phyloP scores from a whole-genome alignment of 2,329 filamentous ascomycete genomes.

The Aureobasidium sp. region DNA sequence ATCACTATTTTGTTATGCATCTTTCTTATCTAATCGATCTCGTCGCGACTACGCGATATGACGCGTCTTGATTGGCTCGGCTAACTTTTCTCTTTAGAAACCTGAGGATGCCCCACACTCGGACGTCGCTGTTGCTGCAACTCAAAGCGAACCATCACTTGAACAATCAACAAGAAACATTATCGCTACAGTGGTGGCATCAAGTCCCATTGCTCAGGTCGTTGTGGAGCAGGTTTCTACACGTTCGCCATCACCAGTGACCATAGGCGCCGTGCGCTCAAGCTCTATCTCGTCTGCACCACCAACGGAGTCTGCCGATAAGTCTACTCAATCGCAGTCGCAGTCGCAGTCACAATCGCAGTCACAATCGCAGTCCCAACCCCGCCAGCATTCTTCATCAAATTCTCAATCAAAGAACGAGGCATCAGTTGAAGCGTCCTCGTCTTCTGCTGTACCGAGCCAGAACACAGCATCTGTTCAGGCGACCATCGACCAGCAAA shows the following conservation, averaged over 20 bases:
- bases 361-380: neutral
- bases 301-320: conserved; percentile 1
- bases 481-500: neutral
- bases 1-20: neutral
- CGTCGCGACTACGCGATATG: neutral
- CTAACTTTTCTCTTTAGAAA: neutral
- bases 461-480: neutral
- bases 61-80: conserved; percentile 13
- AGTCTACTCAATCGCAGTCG: conserved; percentile 8
- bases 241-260: neutral
- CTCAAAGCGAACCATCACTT: neutral
- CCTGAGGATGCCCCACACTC: neutral
- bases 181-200: neutral
- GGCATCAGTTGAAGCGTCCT: neutral
- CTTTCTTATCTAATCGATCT: conserved; percentile 4
- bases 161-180: neutral
- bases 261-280: conserved; percentile 4
- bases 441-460: neutral
- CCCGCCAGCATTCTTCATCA: neutral
- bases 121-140: conserved; percentile 2
- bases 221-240: neutral
- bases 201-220: neutral
- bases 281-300: conserved; percentile 8
- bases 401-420: neutral
- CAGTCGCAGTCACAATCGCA: neutral